A percentile compares a stretch with the other conserved stretches of the same genome.
Conservation (phyloP, 2,329 filamentous ascomycete species). For the Epicoccum nigrum region DNA sequence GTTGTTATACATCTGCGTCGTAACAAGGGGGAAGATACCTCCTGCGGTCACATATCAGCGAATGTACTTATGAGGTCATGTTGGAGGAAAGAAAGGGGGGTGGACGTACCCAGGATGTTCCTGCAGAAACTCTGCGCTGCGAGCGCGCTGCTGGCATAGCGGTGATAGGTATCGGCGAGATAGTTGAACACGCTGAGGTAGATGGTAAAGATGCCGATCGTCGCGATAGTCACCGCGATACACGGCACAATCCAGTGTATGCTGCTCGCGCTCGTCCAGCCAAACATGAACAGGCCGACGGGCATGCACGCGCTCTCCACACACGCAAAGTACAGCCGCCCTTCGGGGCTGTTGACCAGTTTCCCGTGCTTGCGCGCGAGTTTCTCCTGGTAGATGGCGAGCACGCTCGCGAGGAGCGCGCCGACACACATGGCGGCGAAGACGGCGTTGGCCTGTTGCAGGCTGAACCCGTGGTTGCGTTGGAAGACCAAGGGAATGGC, state of each 20-base stretch:
- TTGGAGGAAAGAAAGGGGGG: background rate
- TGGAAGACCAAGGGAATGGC: conserved; percentile 80
- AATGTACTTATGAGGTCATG: no score
- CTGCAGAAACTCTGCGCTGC: conserved; percentile 87
- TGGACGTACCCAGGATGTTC: conserved; percentile 71
- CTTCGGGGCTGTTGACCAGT: conserved; percentile 64
- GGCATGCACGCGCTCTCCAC: conserved; percentile 77
- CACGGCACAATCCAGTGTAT: conserved; percentile 76
- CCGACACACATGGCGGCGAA: conserved; percentile 77
- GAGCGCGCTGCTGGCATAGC: conserved; percentile 82
- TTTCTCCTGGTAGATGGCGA: conserved; percentile 76
- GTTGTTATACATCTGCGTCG: conserved; percentile 72
- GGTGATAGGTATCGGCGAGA: conserved; percentile 84
- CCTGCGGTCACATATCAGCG: no score
- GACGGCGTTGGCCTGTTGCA: conserved; percentile 71
- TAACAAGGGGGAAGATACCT: conserved; percentile 80
- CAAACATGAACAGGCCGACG: conserved; percentile 80
- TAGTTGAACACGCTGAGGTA: conserved; percentile 88
- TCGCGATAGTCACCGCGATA: conserved; percentile 73
- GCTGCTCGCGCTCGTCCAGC: conserved; percentile 68
- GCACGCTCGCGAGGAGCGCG: conserved; percentile 66
- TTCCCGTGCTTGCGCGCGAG: conserved; percentile 59
- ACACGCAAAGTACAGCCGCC: conserved; percentile 82
- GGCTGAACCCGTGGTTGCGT: conserved; percentile 69
- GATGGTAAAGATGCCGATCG: conserved; percentile 83